These are phyloP conservation scores for Suillus brevipes DNA, from an alignment of 768 basidiomycete species.

Conservation along the genomic window DNA sequence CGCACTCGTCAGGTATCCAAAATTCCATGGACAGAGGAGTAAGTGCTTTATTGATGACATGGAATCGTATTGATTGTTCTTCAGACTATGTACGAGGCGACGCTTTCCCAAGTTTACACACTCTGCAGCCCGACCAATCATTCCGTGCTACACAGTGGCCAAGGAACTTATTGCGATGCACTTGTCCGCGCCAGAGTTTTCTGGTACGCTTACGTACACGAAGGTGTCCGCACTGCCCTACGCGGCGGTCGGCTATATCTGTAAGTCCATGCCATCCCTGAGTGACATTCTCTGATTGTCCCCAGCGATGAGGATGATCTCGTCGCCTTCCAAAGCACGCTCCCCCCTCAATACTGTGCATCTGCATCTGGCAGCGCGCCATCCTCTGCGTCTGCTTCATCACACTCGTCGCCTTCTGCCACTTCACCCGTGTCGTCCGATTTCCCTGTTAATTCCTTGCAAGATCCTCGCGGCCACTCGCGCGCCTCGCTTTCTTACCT, in stretches of 20 bases:
- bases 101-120: conserved; percentile 78
- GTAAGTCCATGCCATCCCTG: conserved; percentile 43
- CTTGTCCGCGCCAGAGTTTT: conserved; percentile 76
- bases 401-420: conserved; percentile 35
- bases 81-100: conserved; percentile 75
- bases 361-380: conserved; percentile 28
- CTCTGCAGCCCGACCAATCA: conserved; percentile 59
- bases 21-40: conserved; percentile 28
- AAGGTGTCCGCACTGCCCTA: conserved; percentile 80
- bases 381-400: conserved; percentile 32
- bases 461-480: conserved; percentile 25
- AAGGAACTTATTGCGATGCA: conserved; percentile 56
- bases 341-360: conserved; percentile 44
- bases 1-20: conserved; percentile 24
- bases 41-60: conserved; percentile 1
- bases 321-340: conserved; percentile 63
- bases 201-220: conserved; percentile 87
- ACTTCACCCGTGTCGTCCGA: conserved; percentile 23
- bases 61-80: conserved; percentile 8
- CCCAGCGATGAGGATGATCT: conserved; percentile 75
- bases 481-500: conserved; percentile 46
- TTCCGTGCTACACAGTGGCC: conserved; percentile 48
- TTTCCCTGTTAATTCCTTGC: conserved; percentile 25
- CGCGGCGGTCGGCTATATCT: conserved; percentile 82
- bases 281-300: neutral